Base-by-base conservation (phyloP, 1,284 basidiomycete species). In the Pascua sp. region DNA sequence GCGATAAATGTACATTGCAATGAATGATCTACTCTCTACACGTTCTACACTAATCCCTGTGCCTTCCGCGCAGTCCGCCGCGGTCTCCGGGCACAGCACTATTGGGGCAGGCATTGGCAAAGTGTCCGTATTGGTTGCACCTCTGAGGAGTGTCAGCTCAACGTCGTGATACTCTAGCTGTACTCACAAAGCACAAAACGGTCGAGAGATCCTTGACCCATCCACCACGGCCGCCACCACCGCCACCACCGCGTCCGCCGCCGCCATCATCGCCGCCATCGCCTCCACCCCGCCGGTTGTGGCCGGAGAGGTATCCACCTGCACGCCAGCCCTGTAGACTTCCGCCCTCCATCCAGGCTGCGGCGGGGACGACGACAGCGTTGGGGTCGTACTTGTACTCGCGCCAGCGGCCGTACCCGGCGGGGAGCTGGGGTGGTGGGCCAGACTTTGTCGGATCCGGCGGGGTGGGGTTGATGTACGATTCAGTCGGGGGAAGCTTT, bases 101-200 rank as follows among this genome's bases (percentile, higher is more conserved):
- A 77, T 92, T 90, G 56, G 88, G 83, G 77, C 92, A 95, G 65
- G 89, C 85, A 72, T 95, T 95, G n/a, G 92, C 92, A 71, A 94
- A 95, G 73, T 96, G 92, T 1, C 92, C 92, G 68, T 88, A 87
- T 77, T 91, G 88, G 49, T 66, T 65, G 18, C 67, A 67, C 47
- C 51, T 56, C 24, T 32, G 24, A 32, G 24, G 24, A 32, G 24
- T 32, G 60, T 37, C 16, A 18, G 45, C 18, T 17, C 5, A 63
- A 89, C 90, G 67, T 7, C 83, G 92, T 92, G 24, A 32, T 32
- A 32, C 24, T 32, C 4, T 32, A 32, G 4, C 7, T 7, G 24
- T 32, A 32, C 24, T 32, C 24, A 32, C 24, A 81, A 93, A 95
- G 73, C 91, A 95, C 42, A 90, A 78, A 10, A 95, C 89, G 42